Conservation (phyloP, 2,329 filamentous ascomycete genomes). For the Fusarium sp. region DNA sequence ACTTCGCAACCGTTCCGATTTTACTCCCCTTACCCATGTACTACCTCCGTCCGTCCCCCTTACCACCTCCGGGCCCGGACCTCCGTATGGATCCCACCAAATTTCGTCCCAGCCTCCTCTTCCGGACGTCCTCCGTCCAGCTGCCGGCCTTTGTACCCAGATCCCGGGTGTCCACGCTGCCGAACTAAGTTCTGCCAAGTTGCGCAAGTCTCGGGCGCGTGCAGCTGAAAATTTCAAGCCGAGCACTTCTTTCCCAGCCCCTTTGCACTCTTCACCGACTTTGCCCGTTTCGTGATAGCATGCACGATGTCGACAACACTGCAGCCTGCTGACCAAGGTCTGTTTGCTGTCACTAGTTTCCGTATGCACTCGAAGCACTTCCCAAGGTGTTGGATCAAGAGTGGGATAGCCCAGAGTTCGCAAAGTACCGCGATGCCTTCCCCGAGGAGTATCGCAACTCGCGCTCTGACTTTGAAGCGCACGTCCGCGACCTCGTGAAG, state of each 20-base stretch:
- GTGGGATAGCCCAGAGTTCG: conserved; percentile 74
- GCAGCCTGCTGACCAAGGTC: conserved; percentile 28
- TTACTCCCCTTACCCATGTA: conserved; percentile 24
- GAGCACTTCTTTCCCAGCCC: conserved; percentile 21
- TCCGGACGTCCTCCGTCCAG: conserved; percentile 28
- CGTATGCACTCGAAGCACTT: conserved; percentile 76
- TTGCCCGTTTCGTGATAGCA: conserved; percentile 21
- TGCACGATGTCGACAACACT: conserved; percentile 24
- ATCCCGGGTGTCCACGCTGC: conserved; percentile 21
- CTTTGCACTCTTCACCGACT: conserved; percentile 40
- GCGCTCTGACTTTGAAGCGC: conserved; percentile 68
- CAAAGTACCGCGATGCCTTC: conserved; percentile 75
- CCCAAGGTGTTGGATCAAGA: conserved; percentile 70
- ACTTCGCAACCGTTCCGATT: conserved; percentile 26
- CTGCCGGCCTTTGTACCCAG: conserved; percentile 22
- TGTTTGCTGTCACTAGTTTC: conserved; percentile 65
- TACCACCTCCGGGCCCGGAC: conserved; percentile 33
- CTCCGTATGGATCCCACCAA: conserved; percentile 33
- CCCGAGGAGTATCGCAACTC: conserved; percentile 70
- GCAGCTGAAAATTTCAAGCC: conserved; percentile 24
- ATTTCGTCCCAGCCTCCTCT: conserved; percentile 31
- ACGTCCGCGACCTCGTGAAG: conserved; percentile 75
- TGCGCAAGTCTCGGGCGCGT: conserved; percentile 32
- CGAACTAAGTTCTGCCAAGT: conserved; percentile 33
- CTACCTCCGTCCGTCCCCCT: conserved; percentile 21